A percentile compares a stretch with the other conserved stretches of the same genome.
phyloP scores from a whole-genome alignment of 106 monocot genomes.

The Vanilla planifolia region DNA sequence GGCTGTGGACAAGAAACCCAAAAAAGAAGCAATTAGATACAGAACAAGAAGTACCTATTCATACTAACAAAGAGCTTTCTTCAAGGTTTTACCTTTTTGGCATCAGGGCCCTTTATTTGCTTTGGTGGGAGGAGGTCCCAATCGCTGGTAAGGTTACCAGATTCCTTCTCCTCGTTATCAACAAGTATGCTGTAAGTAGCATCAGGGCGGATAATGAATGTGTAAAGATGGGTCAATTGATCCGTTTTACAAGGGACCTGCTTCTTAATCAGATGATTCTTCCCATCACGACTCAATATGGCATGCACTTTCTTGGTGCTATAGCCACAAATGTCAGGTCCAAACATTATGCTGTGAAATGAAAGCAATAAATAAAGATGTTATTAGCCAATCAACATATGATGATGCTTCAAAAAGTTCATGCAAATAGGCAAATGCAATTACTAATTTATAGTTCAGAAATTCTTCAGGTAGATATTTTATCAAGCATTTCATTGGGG shows the following conservation, averaged over 20 bases:
- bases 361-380: not conserved
- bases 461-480: not conserved
- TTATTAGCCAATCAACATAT: not conserved
- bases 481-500: too few species aligned
- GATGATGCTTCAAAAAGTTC: too few species aligned
- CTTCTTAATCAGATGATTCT: slow-evolving; percentile 59
- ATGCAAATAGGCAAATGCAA: too few species aligned
- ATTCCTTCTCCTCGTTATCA: slow-evolving; percentile 56
- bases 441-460: too few species aligned
- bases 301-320: slow-evolving; percentile 61
- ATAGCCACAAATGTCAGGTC: slow-evolving; percentile 66
- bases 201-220: slow-evolving; percentile 56
- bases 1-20: slow-evolving; percentile 29
- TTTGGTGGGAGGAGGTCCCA: slow-evolving; percentile 78
- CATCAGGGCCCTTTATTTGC: slow-evolving; percentile 59
- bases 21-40: not conserved
- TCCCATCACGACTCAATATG: slow-evolving; percentile 50
- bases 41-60: not conserved
- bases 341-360: slow-evolving; percentile 65
- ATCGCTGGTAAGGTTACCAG: slow-evolving; percentile 47
- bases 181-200: slow-evolving; percentile 51
- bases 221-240: slow-evolving; percentile 61
- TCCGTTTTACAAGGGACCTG: slow-evolving; percentile 61
- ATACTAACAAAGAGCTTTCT: not conserved
- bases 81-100: slow-evolving; percentile 37